phyloP scores from a whole-genome alignment of 331 rosid genomes.

The Acacia concinna region DNA sequence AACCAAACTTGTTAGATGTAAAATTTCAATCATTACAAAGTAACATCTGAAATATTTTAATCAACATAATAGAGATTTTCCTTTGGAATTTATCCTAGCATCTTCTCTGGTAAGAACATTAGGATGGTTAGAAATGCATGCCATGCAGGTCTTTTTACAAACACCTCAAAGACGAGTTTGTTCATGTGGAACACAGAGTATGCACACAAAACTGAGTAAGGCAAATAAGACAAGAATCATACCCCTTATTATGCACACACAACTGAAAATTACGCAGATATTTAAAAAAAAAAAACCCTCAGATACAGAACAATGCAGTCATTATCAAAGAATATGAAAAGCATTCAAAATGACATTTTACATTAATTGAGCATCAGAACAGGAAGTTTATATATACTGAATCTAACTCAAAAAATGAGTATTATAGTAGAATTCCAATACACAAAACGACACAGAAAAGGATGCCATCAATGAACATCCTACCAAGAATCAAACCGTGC shows the following conservation, averaged over 20 bases:
- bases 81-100: background rate
- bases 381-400: background rate
- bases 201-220: background rate
- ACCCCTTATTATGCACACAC: background rate
- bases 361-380: background rate
- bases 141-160: conserved; percentile 28
- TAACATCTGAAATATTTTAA: background rate
- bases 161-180: conserved; percentile 30
- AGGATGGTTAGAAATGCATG: background rate
- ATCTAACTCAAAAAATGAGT: background rate
- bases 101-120: background rate
- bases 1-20: background rate
- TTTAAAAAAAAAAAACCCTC: background rate
- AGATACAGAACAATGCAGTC: background rate
- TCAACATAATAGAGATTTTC: background rate
- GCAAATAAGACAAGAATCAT: background rate
- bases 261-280: background rate
- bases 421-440: background rate
- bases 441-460: background rate
- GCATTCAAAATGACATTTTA: background rate
- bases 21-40: background rate
- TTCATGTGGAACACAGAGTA: background rate
- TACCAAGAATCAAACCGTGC: background rate
- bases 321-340: background rate
- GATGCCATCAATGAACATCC: background rate